These are phyloP conservation scores for Hippophae tibetana DNA, from an alignment of 306 rosid genomes.

Conservation along the genomic window DNA sequence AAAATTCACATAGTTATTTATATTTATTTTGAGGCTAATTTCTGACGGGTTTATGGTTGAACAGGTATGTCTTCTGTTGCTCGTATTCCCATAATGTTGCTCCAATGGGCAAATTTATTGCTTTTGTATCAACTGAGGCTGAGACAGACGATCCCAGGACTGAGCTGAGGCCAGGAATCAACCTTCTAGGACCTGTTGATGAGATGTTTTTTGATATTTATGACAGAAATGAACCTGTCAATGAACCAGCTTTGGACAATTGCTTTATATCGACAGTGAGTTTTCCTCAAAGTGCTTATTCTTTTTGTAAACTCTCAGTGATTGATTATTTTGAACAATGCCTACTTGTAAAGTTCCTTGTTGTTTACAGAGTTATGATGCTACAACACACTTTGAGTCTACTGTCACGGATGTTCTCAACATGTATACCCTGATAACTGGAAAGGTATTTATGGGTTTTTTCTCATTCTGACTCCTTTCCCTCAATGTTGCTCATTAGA, in stretches of 20 bases:
- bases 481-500: too few species aligned
- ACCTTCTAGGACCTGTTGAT: slow-evolving; percentile 77
- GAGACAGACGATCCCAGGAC: slow-evolving; percentile 66
- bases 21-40: neutral
- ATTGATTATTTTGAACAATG: neutral
- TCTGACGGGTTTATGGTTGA: too few species aligned
- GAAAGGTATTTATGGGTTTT: slow-evolving; percentile 40
- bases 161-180: slow-evolving; percentile 71
- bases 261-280: slow-evolving; percentile 69
- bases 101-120: slow-evolving; percentile 66
- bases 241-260: slow-evolving; percentile 43
- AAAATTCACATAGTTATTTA: neutral
- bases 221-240: slow-evolving; percentile 53
- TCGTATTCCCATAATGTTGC: slow-evolving; percentile 84
- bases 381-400: slow-evolving; percentile 80
- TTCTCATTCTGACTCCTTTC: too few species aligned
- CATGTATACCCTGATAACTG: slow-evolving; percentile 63
- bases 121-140: slow-evolving; percentile 65
- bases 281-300: neutral
- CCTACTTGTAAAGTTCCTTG: slow-evolving; percentile 7
- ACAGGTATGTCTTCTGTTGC: slow-evolving; percentile 80
- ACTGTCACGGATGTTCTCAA: slow-evolving; percentile 61
- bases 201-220: slow-evolving; percentile 67
- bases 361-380: slow-evolving; percentile 60
- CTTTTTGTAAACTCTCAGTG: neutral